Base-by-base conservation (phyloP, 78 protist genomes). In the Emiliania huxleyi region DNA sequence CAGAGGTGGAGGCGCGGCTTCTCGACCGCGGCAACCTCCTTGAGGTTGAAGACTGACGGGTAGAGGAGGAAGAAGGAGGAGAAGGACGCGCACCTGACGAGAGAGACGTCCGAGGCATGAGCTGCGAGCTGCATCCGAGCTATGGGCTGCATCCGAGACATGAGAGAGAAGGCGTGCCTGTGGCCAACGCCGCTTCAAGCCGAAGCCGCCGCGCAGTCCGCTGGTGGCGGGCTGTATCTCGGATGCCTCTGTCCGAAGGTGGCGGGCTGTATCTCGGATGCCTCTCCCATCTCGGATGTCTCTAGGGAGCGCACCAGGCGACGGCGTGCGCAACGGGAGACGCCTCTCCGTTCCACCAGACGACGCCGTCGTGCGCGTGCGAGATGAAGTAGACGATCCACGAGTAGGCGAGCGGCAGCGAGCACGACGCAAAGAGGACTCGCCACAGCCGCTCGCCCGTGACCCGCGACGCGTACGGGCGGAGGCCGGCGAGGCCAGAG, bases 31-130 rank as follows among this genome's bases (percentile, higher is more conserved):
- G 90, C 90, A 0, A 85, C 90, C 69, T 48, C 90, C 29, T 5
- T 4, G 33, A 44, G 90, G 90, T 46, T 48, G 44, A 85, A 85
- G 18, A 22, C 25, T 26, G 48, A 18, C 35, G 90, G 90, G 69
- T 85, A 85, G 45, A 85, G 90, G 90, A 85, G 48, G 71, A 85
- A 46, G 90, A 85, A 85, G 8, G 90, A 85, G 8, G 62, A 8
- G 62, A 52, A 52, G 62, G 8, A 19, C 62, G 15, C 62, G 8
- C 8, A 52, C 62, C 62, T 52, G 62, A 52, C 62, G 62, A 52
- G 29, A 52, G 29, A 52, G 29, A 52, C 15, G 62, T 19, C 8
- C 62, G 15, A 52, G 62, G 62, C n/a, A n/a, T n/a, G n/a, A n/a
- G n/a, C n/a, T n/a, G n/a, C n/a, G n/a, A n/a, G n/a, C n/a, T n/a